Percentiles rank a stretch among this genome's conserved stretches.
Conservation (phyloP, 306 rosid genomes). For the Rosa chinensis region DNA sequence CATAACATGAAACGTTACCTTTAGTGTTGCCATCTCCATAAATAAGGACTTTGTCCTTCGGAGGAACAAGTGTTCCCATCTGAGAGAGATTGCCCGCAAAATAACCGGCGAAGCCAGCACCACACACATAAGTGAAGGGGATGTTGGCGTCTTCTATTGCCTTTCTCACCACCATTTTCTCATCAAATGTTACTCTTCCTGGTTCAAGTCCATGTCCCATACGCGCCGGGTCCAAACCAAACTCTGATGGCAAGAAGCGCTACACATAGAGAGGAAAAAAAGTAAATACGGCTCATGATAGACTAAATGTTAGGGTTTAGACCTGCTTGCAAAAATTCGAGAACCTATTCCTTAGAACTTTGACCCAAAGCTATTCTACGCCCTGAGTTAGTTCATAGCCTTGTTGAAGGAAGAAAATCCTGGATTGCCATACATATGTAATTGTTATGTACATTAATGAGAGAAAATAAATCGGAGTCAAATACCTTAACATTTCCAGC, state of each 20-base stretch:
- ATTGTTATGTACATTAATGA: not conserved
- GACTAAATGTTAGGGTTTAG: not conserved
- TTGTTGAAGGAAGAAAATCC: not conserved
- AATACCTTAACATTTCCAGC: conserved; percentile 83
- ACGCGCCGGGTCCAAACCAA: conserved; percentile 73
- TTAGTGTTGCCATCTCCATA: conserved; percentile 73
- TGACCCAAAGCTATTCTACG: not conserved
- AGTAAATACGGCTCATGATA: not conserved
- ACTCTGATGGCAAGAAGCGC: conserved; percentile 94
- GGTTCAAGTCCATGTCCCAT: conserved; percentile 90
- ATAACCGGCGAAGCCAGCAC: conserved; percentile 74
- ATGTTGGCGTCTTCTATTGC: conserved; percentile 78
- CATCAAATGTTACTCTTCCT: conserved; percentile 78
- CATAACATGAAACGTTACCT: conserved; percentile 45
- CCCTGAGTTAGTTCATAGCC: not conserved
- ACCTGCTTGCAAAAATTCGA: not conserved
- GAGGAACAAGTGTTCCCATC: conserved; percentile 64
- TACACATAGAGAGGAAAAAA: conserved; percentile 1
- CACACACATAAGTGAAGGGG: conserved; percentile 77
- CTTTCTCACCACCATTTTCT: conserved; percentile 67
- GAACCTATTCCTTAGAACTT: not conserved
- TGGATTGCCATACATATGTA: not conserved
- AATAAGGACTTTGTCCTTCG: conserved; percentile 50
- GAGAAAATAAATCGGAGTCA: not conserved
- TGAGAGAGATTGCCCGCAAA: conserved; percentile 75